Evolutionary conservation across 164 flowering plant genomes (phyloP).

Genomic region (Taxillus chinensis): DNA sequence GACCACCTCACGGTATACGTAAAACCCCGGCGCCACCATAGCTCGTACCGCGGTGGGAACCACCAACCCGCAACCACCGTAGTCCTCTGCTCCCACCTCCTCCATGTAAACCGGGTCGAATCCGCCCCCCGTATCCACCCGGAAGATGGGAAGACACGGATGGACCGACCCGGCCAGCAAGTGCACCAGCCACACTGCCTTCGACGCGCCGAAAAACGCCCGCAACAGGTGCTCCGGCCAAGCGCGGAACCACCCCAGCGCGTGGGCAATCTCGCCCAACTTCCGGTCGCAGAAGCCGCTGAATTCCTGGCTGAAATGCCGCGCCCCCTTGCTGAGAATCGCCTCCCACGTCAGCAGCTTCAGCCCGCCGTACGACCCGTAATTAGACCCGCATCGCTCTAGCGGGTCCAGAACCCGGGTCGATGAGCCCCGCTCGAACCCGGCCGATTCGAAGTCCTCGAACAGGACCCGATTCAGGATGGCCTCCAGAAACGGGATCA

Average conservation of each 20-base stretch:
- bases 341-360: slow-evolving; percentile 74
- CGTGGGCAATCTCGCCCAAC: slow-evolving; percentile 74
- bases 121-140: slow-evolving; percentile 50
- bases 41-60: slow-evolving; percentile 49
- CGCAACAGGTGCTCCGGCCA: slow-evolving; percentile 87
- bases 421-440: slow-evolving; percentile 43
- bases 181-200: slow-evolving; percentile 82
- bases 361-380: slow-evolving; percentile 30
- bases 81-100: slow-evolving; percentile 65
- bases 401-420: slow-evolving; percentile 50
- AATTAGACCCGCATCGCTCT: slow-evolving; percentile 52
- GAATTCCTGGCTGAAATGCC: slow-evolving; percentile 77
- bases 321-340: slow-evolving; percentile 72
- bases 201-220: slow-evolving; percentile 80
- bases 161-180: slow-evolving; percentile 75
- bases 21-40: slow-evolving; percentile 96
- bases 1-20: slow-evolving; percentile 57
- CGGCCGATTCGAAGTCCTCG: slow-evolving; percentile 71
- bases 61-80: slow-evolving; percentile 17
- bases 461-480: slow-evolving; percentile 56
- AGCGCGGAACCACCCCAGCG: slow-evolving; percentile 82
- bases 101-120: slow-evolving; percentile 87
- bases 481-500: slow-evolving; percentile 54
- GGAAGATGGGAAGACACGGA: slow-evolving; percentile 56
- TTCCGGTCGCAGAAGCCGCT: slow-evolving; percentile 83